A percentile compares a stretch with the other conserved stretches of the same genome.
These are phyloP conservation scores for Stagonosporopsis tanaceti DNA, from an alignment of 2,329 filamentous ascomycete genomes.

Conservation along the genomic window DNA sequence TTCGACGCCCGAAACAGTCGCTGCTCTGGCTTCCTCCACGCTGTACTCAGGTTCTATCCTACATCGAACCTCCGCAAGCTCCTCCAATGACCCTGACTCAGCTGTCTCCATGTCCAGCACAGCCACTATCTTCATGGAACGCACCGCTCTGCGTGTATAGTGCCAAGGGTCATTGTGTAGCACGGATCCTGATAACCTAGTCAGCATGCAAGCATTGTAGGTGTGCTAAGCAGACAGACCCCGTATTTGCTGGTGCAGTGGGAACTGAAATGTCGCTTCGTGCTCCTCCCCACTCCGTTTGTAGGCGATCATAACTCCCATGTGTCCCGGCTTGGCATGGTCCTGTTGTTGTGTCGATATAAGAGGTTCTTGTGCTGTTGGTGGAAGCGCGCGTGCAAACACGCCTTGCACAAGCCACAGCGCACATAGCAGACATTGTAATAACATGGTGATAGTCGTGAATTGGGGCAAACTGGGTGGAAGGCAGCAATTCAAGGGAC, in stretches of 20 bases:
- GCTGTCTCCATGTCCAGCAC: constrained; percentile 23
- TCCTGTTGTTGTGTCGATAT: background rate
- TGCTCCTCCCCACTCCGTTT: constrained; percentile 10
- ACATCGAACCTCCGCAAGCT: constrained; percentile 30
- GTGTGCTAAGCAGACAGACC: background rate
- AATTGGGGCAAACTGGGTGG: background rate
- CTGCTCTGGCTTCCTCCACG: constrained; percentile 24
- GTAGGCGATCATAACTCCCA: constrained; percentile 4
- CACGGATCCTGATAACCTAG: background rate
- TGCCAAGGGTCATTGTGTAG: background rate
- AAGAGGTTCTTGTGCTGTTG: constrained; percentile 3
- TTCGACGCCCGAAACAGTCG: constrained; percentile 7
- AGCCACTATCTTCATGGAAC: constrained; percentile 26
- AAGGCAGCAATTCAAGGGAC: background rate
- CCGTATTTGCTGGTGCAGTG: constrained; percentile 15
- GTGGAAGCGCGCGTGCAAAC: background rate
- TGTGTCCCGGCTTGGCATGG: background rate
- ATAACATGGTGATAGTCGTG: constrained; percentile 1
- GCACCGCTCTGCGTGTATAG: constrained; percentile 10
- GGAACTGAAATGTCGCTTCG: constrained; percentile 27
- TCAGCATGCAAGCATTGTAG: background rate
- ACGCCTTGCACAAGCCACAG: background rate
- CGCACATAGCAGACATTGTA: background rate
- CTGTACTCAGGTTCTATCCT: constrained; percentile 22
- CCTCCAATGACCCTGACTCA: constrained; percentile 22